phyloP scores from a whole-genome alignment of 2,329 filamentous ascomycete species.

The Bipolaris sorokiniana region DNA sequence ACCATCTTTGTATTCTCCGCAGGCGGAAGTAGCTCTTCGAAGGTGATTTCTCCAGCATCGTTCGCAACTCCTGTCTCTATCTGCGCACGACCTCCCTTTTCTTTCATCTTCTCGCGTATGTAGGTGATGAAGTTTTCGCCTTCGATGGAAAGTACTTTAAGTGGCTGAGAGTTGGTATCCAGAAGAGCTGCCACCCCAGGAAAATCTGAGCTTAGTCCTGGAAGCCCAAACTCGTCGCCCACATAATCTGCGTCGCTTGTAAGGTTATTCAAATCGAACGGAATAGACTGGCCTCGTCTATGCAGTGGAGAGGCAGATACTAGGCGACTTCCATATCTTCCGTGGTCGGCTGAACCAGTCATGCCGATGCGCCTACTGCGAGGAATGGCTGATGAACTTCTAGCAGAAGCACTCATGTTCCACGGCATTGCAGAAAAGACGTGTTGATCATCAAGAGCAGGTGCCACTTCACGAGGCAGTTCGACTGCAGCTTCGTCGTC shows the following conservation, averaged over 20 bases:
- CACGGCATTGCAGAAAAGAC: conserved; percentile 71
- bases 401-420: conserved; percentile 65
- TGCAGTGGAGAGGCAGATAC: conserved; percentile 67
- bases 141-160: conserved; percentile 63
- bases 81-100: conserved; percentile 32
- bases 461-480: conserved; percentile 70
- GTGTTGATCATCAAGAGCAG: conserved; percentile 71
- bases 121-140: conserved; percentile 68
- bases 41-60: conserved; percentile 59
- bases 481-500: conserved; percentile 70
- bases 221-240: conserved; percentile 26
- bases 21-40: conserved; percentile 72
- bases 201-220: conserved; percentile 30
- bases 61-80: conserved; percentile 32
- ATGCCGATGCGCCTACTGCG: conserved; percentile 53
- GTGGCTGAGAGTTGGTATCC: conserved; percentile 51
- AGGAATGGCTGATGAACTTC: conserved; percentile 56
- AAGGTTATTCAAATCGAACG: conserved; percentile 38
- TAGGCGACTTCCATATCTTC: conserved; percentile 56
- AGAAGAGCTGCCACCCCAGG: conserved; percentile 8
- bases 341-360: conserved; percentile 43
- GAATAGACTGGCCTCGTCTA: conserved; percentile 52
- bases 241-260: conserved; percentile 40
- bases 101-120: conserved; percentile 56
- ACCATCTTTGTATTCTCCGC: conserved; percentile 61